These are phyloP conservation scores for Kregervanrija fluxuum DNA, from an alignment of 805 yeast genomes.

Conservation along the genomic window DNA sequence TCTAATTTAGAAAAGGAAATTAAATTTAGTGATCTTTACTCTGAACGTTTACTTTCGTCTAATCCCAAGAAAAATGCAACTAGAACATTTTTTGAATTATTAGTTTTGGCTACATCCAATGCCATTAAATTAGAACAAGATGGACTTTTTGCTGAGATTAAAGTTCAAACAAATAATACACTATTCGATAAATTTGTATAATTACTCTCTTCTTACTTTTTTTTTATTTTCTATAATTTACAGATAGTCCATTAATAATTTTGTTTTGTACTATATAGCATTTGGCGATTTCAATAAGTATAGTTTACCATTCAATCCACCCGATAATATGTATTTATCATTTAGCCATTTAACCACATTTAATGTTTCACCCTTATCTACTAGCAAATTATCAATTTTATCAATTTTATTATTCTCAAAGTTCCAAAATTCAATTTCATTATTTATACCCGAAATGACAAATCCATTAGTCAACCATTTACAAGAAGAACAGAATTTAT, in stretches of 20 bases:
- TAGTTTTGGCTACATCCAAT: conserved; percentile 74
- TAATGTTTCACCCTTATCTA: neutral
- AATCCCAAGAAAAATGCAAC: conserved; percentile 54
- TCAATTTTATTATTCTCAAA: no score
- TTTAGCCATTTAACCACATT: conserved; percentile 12
- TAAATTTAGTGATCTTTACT: conserved; percentile 30
- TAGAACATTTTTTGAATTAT: conserved; percentile 70
- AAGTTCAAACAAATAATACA: conserved; percentile 26
- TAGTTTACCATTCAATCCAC: conserved; percentile 20
- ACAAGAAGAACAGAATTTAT: no score
- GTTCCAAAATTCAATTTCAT: no score
- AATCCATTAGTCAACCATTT: no score
- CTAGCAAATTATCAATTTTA: no score
- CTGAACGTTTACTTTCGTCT: conserved; percentile 28
- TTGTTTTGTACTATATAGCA: neutral
- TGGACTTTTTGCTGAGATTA: conserved; percentile 51
- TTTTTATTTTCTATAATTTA: neutral
- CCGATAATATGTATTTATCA: conserved; percentile 6
- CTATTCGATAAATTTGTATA: conserved; percentile 15
- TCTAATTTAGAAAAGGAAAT: conserved; percentile 30
- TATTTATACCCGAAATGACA: no score
- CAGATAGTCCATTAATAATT: neutral
- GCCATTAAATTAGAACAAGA: conserved; percentile 59
- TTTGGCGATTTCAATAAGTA: conserved; percentile 6
- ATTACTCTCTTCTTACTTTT: neutral